Conservation (phyloP, 768 basidiomycete genomes). For the Termitomyces eurrhizus region DNA sequence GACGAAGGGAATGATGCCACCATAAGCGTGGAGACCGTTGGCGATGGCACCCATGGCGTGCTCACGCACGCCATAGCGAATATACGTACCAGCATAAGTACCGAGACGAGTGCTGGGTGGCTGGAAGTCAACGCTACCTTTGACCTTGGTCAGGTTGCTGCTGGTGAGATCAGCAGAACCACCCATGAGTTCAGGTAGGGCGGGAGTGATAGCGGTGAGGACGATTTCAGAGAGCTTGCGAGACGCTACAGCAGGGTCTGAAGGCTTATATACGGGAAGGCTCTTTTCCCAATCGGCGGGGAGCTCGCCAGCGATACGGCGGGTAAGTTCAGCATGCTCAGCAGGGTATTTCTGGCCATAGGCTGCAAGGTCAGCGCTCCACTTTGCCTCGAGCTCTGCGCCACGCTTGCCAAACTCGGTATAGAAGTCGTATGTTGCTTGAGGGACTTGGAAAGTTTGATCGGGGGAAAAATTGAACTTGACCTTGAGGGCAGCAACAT, state of each 20-base stretch:
- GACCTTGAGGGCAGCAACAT: constrained; percentile 77
- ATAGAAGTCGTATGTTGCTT: constrained; percentile 69
- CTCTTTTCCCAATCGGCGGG: constrained; percentile 83
- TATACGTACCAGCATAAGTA: constrained; percentile 80
- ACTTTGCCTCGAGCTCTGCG: constrained; percentile 66
- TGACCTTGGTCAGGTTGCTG: constrained; percentile 88
- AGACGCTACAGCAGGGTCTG: constrained; percentile 83
- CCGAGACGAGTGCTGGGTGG: constrained; percentile 82
- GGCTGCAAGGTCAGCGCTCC: constrained; percentile 62
- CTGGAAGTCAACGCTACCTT: constrained; percentile 87
- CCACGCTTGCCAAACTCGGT: constrained; percentile 65
- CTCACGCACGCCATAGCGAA: constrained; percentile 96
- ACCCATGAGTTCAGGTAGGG: constrained; percentile 81
- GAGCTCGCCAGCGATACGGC: constrained; percentile 80
- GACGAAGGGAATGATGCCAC: constrained; percentile 85
- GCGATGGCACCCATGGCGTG: constrained; percentile 97
- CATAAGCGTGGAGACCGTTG: constrained; percentile 88
- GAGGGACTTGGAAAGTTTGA: constrained; percentile 73
- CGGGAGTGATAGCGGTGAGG: constrained; percentile 68
- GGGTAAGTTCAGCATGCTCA: constrained; percentile 82
- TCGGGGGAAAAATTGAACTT: constrained; percentile 82
- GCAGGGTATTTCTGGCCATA: constrained; percentile 79
- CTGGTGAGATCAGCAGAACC: constrained; percentile 93
- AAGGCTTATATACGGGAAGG: constrained; percentile 81
- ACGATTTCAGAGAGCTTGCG: constrained; percentile 92